Base-by-base conservation (phyloP, 78 protist species). In the Mastigamoeba balamuthi region DNA sequence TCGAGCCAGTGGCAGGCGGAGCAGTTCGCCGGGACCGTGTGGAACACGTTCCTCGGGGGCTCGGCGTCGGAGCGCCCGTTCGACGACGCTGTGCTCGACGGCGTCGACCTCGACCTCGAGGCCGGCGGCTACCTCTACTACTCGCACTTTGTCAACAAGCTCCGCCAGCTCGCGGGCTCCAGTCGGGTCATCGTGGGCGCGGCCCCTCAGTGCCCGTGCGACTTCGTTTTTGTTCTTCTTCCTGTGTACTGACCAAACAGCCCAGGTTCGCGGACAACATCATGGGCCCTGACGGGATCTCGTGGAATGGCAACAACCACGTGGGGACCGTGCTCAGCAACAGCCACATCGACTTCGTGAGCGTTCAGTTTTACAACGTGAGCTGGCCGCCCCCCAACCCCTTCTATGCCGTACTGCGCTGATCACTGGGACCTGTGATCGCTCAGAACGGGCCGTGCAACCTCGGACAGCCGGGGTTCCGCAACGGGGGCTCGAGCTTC, bases 41-140 rank as follows among this genome's bases (percentile, higher is more conserved):
- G 82, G 82, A 44, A 77, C 66, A 68, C 48, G 82, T 77, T 77
- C 76, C 10, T 77, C 40, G 82, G 82, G 10, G 82, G 82, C 63
- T 52, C 70, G 3, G 10, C 44, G n/a, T 9, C 75, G 5, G 52
- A 64, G 28, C 82, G 82, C 6, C 82, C 82, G 36, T 77, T 77
- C 53, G 82, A 71, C 35, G 65, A 69, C 29, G 82, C 82, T 36
- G 40, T 77, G 52, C 29, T 77, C 30, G 82, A 77, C n/a, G 81
- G 81, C 7, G 9, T 76, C 37, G 81, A 76, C 9, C 53, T 76
- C 3, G 81, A 76, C 72, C 37, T 76, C 37, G 81, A 76, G 42
- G 76, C 63, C n/a, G 81, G 81, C 8, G 7, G 63, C 37, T 1
- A 29, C n/a, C 52, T 8, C 3, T 66, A 76, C 81, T 76, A 76